phyloP scores from a whole-genome alignment of 176 grass and related monocot species.

The Echinochloa phyllopogon region DNA sequence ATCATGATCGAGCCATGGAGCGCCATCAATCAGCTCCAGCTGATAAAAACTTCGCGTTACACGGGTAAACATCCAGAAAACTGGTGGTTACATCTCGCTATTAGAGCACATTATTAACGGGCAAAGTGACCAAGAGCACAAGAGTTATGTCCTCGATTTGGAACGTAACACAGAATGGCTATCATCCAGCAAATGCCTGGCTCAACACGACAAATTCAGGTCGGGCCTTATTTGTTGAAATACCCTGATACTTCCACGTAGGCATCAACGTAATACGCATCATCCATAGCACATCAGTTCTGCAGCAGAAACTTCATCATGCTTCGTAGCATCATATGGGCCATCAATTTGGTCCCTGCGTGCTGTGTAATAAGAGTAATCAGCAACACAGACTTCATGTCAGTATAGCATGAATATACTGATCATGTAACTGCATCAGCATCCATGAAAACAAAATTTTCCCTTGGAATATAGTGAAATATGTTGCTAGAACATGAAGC shows the following conservation, averaged over 20 bases:
- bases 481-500: neutral
- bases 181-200: too few relatives aligned
- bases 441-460: too few relatives aligned
- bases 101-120: constrained; percentile 4
- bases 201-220: neutral
- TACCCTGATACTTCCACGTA: neutral
- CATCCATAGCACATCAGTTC: constrained; percentile 19
- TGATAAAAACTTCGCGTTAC: neutral
- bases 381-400: neutral
- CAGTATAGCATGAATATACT: neutral
- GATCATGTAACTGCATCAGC: too few relatives aligned
- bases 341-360: neutral
- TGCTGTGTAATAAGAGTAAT: neutral
- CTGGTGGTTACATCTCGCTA: neutral
- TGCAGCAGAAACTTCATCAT: neutral
- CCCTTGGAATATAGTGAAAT: neutral
- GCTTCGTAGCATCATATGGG: neutral
- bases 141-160: neutral
- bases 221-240: neutral
- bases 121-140: neutral
- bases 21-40: neutral
- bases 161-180: neutral
- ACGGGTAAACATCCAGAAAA: neutral
- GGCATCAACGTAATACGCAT: neutral
- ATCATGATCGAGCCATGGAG: neutral